These are phyloP conservation scores for Podospora didyma DNA, from an alignment of 495 filamentous ascomycete species.

Conservation along the genomic window DNA sequence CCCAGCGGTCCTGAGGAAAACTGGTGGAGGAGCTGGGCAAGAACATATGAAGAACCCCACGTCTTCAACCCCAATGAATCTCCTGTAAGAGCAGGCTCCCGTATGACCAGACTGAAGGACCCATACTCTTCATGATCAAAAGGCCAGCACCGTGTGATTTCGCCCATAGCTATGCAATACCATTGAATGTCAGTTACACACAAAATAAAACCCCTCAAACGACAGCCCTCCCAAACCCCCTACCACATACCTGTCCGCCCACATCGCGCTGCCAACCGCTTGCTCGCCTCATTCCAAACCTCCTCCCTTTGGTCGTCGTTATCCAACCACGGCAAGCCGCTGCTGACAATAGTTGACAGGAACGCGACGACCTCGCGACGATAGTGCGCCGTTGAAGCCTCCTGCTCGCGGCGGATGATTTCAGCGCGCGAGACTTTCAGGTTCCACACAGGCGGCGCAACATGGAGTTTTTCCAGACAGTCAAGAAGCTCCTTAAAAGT, in stretches of 20 bases:
- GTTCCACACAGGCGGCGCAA: constrained; percentile 41
- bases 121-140: constrained; percentile 40
- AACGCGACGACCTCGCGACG: constrained; percentile 51
- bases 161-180: constrained; percentile 64
- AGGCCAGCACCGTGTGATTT: constrained; percentile 68
- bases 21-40: constrained; percentile 67
- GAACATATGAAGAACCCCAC: constrained; percentile 82
- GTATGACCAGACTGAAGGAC: constrained; percentile 59
- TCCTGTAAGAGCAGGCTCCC: constrained; percentile 81
- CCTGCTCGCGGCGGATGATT: constrained; percentile 21
- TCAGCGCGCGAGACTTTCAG: constrained; percentile 21
- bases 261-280: constrained; percentile 75
- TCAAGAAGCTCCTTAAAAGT: constrained; percentile 31
- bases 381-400: constrained; percentile 10
- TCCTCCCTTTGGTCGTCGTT: constrained; percentile 66
- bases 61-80: constrained; percentile 92
- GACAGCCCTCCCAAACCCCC: neutral
- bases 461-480: constrained; percentile 34
- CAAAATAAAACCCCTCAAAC: neutral
- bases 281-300: constrained; percentile 76
- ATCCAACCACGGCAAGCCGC: constrained; percentile 67
- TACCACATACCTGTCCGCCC: constrained; percentile 52
- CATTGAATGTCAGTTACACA: no score
- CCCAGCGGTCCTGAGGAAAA: constrained; percentile 33
- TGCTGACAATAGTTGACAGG: constrained; percentile 73